These are phyloP conservation scores for Ophiostoma ips DNA, from an alignment of 2,329 filamentous ascomycete genomes.

Conservation along the genomic window DNA sequence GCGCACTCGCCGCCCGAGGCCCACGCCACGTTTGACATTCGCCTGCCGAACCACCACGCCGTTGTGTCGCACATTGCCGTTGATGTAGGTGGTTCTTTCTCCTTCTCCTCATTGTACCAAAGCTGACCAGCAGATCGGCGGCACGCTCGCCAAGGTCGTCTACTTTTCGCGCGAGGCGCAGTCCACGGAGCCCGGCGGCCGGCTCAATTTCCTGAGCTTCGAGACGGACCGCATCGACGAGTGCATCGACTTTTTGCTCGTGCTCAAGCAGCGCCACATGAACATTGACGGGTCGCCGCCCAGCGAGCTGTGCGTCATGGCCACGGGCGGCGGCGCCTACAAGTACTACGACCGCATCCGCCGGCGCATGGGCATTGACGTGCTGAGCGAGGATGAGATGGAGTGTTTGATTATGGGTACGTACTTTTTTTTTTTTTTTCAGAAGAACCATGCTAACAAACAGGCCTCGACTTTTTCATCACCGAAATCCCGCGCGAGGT, in stretches of 20 bases:
- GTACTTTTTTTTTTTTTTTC: conserved; percentile 16
- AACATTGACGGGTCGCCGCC: conserved; percentile 63
- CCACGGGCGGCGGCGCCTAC: conserved; percentile 88
- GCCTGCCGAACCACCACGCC: conserved; percentile 88
- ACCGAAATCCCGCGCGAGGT: conserved; percentile 94
- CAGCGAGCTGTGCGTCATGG: conserved; percentile 76
- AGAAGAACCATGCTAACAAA: background rate
- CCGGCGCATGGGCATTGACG: conserved; percentile 71
- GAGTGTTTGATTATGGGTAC: conserved; percentile 88
- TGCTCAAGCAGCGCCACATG: conserved; percentile 70
- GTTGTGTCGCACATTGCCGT: conserved; percentile 95
- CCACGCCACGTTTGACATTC: conserved; percentile 77
- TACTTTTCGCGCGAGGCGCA: conserved; percentile 87
- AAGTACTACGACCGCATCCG: conserved; percentile 92
- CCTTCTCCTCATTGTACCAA: too few relatives aligned
- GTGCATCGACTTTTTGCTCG: conserved; percentile 81
- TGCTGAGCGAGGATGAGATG: conserved; percentile 94
- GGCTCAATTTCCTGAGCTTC: conserved; percentile 90
- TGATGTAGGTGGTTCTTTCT: conserved; percentile 51
- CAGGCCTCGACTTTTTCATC: conserved; percentile 95
- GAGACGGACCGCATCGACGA: conserved; percentile 91
- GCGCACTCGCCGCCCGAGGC: conserved; percentile 25
- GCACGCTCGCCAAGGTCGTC: conserved; percentile 88
- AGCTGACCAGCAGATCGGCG: conserved; percentile 57
- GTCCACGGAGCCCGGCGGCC: conserved; percentile 67